Percentiles rank a stretch among this genome's conserved stretches.
These are phyloP conservation scores for Cucumis cinereus DNA, from an alignment of 306 rosid genomes.

Conservation along the genomic window DNA sequence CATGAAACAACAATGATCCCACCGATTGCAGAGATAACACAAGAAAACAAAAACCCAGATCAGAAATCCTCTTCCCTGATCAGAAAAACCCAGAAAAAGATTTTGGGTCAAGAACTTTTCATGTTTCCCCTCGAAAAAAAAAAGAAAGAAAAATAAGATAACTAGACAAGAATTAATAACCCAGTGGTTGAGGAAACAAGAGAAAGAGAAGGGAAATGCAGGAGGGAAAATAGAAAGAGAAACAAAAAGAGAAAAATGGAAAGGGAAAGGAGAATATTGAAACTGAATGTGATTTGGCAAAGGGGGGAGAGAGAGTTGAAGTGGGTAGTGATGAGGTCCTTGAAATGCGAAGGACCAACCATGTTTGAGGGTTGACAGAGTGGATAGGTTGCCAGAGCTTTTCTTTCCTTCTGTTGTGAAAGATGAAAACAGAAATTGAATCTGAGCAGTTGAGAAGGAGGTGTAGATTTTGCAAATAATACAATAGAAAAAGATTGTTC, in stretches of 20 bases:
- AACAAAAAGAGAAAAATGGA: background rate
- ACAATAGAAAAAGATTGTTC: background rate
- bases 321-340: slow-evolving; percentile 21
- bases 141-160: background rate
- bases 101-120: slow-evolving; percentile 12
- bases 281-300: slow-evolving; percentile 19
- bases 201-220: background rate
- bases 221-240: background rate
- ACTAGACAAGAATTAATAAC: background rate
- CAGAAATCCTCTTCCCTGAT: slow-evolving; percentile 15
- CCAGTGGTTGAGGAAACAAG: background rate
- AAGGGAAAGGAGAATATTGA: slow-evolving; percentile 9
- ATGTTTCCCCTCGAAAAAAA: background rate
- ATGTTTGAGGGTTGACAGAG: slow-evolving; percentile 25
- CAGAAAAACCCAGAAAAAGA: slow-evolving; percentile 5
- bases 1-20: background rate
- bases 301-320: slow-evolving; percentile 17
- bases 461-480: background rate
- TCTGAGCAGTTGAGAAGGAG: background rate
- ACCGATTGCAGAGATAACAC: background rate
- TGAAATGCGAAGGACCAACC: slow-evolving; percentile 24
- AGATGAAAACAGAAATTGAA: background rate
- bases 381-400: slow-evolving; percentile 2
- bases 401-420: background rate
- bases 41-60: slow-evolving; percentile 10